These are phyloP conservation scores for Thermothelomyces thermophilus DNA, from an alignment of 2,329 filamentous ascomycete genomes.

Conservation along the genomic window DNA sequence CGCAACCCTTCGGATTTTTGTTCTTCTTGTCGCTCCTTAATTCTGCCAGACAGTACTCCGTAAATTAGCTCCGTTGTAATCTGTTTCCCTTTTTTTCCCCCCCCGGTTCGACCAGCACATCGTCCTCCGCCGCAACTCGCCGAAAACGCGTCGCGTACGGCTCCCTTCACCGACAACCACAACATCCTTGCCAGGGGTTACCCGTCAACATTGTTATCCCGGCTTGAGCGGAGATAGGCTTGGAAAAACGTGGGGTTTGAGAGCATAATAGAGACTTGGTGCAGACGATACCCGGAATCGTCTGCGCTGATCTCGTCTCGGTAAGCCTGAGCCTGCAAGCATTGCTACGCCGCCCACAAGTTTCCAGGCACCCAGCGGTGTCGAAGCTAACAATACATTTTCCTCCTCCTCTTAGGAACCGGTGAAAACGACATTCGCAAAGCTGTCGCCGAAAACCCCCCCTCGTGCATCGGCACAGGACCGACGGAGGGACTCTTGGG, in stretches of 20 bases:
- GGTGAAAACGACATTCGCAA: constrained; percentile 52
- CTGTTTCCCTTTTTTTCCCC: constrained; percentile 9
- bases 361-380: neutral
- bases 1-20: constrained; percentile 15
- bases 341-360: constrained; percentile 16
- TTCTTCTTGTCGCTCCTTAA: constrained; percentile 25
- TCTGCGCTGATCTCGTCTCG: constrained; percentile 57
- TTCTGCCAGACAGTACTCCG: constrained; percentile 5
- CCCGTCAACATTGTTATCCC: neutral
- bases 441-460: constrained; percentile 42
- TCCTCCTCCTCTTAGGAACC: constrained; percentile 27
- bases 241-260: constrained; percentile 16
- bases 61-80: constrained; percentile 18
- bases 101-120: constrained; percentile 12
- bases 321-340: constrained; percentile 33
- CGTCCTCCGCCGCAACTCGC: constrained; percentile 6
- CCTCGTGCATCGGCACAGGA: constrained; percentile 58
- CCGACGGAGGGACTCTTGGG: constrained; percentile 37
- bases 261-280: constrained; percentile 43
- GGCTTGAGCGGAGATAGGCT: neutral
- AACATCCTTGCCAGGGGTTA: neutral
- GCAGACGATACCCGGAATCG: constrained; percentile 52
- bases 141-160: constrained; percentile 21
- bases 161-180: constrained; percentile 11
- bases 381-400: constrained; percentile 7